Evolutionary conservation across 768 basidiomycete genomes (phyloP).

Genomic region (Astraeus odoratus): DNA sequence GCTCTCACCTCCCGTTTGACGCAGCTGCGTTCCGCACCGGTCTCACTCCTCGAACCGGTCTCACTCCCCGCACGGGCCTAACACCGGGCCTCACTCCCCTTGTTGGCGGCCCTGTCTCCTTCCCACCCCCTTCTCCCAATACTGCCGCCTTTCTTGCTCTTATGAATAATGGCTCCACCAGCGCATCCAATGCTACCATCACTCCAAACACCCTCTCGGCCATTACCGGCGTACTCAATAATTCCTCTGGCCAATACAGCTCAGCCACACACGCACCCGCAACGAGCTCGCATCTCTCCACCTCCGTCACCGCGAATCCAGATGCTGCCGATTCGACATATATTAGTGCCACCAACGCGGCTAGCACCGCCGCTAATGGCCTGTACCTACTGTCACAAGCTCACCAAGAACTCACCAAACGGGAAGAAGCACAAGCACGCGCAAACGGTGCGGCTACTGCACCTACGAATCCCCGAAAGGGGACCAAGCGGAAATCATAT

Average conservation of each 20-base stretch:
- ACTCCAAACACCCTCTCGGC: constrained; percentile 53
- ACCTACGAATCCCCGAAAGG: constrained; percentile 35
- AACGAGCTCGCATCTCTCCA: constrained; percentile 30
- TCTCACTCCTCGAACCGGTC: constrained; percentile 79
- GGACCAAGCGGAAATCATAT: constrained; percentile 65
- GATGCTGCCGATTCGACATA: constrained; percentile 27
- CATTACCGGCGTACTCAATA: constrained; percentile 70
- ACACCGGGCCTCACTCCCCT: constrained; percentile 75
- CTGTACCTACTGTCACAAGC: constrained; percentile 92
- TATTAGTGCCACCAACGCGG: constrained; percentile 46
- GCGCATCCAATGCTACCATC: constrained; percentile 38
- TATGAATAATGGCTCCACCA: constrained; percentile 55
- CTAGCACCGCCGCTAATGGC: constrained; percentile 79
- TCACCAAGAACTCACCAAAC: constrained; percentile 92
- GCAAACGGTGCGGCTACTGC: constrained; percentile 35
- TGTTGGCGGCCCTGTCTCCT: constrained; percentile 63
- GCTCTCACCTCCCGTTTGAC: constrained; percentile 50
- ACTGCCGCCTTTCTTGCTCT: constrained; percentile 91
- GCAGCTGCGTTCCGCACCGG: constrained; percentile 73
- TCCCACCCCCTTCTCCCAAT: constrained; percentile 80
- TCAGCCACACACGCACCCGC: constrained; percentile 26
- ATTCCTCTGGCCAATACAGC: constrained; percentile 19
- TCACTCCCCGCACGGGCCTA: constrained; percentile 80
- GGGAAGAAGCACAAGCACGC: constrained; percentile 78
- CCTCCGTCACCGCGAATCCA: constrained; percentile 28